Evolutionary conservation across 257 asterid species (phyloP), one percentile per base, ranked within the genome.

Genomic region (Solanum megistacrolobum): DNA sequence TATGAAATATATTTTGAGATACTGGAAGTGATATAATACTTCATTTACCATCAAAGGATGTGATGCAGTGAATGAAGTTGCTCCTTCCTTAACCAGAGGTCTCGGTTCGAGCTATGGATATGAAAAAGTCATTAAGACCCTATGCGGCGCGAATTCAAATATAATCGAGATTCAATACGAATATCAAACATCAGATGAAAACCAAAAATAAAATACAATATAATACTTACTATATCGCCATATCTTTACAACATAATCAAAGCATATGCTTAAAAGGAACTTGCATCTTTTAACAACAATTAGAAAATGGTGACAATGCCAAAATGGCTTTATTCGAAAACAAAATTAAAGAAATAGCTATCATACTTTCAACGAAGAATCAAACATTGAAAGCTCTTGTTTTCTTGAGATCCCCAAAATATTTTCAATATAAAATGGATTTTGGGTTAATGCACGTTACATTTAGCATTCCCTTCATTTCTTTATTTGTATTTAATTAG

Each of bases 51-150:
- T 18, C 0, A 55, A 18, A 55, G n/a, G 4, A 18, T 6, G 10
- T 55, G n/a, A 0, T 55, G 11, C 1, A 55, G 11, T 18, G 10
- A 0, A 18, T 18, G n/a, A 1, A 1, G 4, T 55, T 18, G n/a
- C 0, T 55, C 4, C 1, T 55, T 0, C 4, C n/a, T 55, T 55
- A 55, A 55, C 0, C 0, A 55, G 4, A 52, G 0, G 9, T 6
- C 9, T 52, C 1, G 0, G 0, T 55, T 18, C 4, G 4, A 18
- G 1, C 62, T 55, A 2, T 55, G n/a, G 0, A 0, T 18, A 52
- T 5, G 0, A 48, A 48, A 48, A 5, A 48, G 0, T 48, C 23
- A 14, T 16, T 14, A 0, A 52, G 0, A 0, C 4, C 0, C 65
- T 55, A 18, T 18, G 4, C 0, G 4, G 0, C 0, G 0, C 0